Conservation (phyloP, 2,329 filamentous ascomycete species). For the Ascosphaera aggregata region DNA sequence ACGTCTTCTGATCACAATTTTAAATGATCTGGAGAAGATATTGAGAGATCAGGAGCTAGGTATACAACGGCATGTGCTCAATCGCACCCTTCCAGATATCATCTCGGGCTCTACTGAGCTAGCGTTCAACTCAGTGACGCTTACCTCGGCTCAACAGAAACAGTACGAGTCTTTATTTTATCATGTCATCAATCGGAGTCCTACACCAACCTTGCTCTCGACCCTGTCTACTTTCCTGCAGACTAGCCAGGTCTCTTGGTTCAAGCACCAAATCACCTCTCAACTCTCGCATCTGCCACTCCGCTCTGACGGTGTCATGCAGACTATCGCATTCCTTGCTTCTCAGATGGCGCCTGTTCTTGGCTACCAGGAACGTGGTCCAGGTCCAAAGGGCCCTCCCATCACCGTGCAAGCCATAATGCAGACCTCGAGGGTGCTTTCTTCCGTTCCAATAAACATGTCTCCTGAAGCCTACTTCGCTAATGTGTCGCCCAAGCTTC, state of each 20-base stretch:
- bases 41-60: slow-evolving; percentile 13
- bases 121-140: slow-evolving; percentile 14
- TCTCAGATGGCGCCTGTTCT: slow-evolving; percentile 19
- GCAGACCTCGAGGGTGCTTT: slow-evolving; percentile 19
- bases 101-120: slow-evolving; percentile 17
- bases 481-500: slow-evolving; percentile 17
- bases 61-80: slow-evolving; percentile 17
- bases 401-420: slow-evolving; percentile 22
- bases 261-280: slow-evolving; percentile 15
- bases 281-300: slow-evolving; percentile 18
- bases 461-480: slow-evolving; percentile 15
- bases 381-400: slow-evolving; percentile 13
- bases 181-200: slow-evolving; percentile 14
- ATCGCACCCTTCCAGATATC: slow-evolving; percentile 18
- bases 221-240: slow-evolving; percentile 17
- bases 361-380: slow-evolving; percentile 12
- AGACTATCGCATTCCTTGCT: slow-evolving; percentile 20
- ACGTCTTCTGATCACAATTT: slow-evolving; percentile 11
- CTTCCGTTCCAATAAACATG: slow-evolving; percentile 18
- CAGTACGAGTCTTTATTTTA: slow-evolving; percentile 9
- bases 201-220: slow-evolving; percentile 14
- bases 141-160: slow-evolving; percentile 5
- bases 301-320: slow-evolving; percentile 17
- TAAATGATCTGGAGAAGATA: slow-evolving; percentile 11
- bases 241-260: slow-evolving; percentile 15